Conservation (phyloP, 208 protist genomes). For the Leishmania lainsoni region DNA sequence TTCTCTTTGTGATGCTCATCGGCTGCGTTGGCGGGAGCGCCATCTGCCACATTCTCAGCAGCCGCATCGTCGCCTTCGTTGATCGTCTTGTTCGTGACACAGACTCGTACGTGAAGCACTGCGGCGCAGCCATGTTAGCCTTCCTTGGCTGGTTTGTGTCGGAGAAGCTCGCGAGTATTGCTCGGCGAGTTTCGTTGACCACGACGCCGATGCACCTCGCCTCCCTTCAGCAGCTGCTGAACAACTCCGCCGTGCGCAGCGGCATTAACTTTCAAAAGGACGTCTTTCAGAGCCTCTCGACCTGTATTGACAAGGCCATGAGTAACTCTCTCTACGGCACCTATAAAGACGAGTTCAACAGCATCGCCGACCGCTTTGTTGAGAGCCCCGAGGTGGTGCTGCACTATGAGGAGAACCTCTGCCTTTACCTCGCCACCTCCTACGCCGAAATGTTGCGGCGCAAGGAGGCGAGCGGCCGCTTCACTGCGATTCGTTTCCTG, state of each 20-base stretch:
- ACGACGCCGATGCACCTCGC: constrained; percentile 47
- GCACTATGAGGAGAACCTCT: constrained; percentile 53
- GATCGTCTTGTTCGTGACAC: constrained; percentile 65
- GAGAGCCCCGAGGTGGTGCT: constrained; percentile 50
- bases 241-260: constrained; percentile 43
- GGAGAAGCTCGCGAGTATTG: constrained; percentile 57
- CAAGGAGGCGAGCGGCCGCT: constrained; percentile 53
- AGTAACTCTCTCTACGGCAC: constrained; percentile 57
- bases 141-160: constrained; percentile 65
- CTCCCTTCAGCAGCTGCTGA: constrained; percentile 65
- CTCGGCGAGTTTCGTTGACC: constrained; percentile 40
- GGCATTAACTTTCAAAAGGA: constrained; percentile 48
- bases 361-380: constrained; percentile 62
- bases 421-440: constrained; percentile 48
- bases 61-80: constrained; percentile 46
- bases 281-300: constrained; percentile 59
- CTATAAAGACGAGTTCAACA: constrained; percentile 72
- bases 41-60: constrained; percentile 52
- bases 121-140: constrained; percentile 36
- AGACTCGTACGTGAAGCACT: constrained; percentile 81
- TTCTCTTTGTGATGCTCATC: constrained; percentile 69
- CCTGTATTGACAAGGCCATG: constrained; percentile 74
- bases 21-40: constrained; percentile 56
- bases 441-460: constrained; percentile 70
- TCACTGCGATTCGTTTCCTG: constrained; percentile 76